Evolutionary conservation across 768 basidiomycete genomes (phyloP), one percentile per base, ranked within the genome.

Genomic region (Clathrus columnatus): DNA sequence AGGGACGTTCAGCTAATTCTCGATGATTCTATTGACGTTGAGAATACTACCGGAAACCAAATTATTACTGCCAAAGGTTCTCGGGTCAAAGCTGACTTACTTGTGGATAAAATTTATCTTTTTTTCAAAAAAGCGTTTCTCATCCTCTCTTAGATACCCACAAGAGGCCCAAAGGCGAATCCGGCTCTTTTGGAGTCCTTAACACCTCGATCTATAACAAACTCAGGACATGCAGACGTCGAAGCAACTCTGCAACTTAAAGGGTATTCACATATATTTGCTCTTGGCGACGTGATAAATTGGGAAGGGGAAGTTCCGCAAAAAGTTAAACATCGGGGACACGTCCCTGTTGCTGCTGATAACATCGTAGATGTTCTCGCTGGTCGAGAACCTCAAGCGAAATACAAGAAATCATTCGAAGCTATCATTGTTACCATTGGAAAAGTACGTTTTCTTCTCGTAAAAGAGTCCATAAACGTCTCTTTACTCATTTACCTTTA

Each of bases 371-470:
- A 67, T 27, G 62, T 77, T 50, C 66, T 83, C 28, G 63, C 62
- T 11, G 76, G 73, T 50, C 65, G 62, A 20, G 51, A 63, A 58
- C 64, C 59, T 4, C 57, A 70, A 56, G 75, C 71, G 48, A 59
- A 58, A 18, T 83, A 84, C 64, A 72, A 75, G 51, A 77, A 78
- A 17, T 70, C 69, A n/a, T 43, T 63, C 0, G 82, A 84, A 62
- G 51, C 79, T 49, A 81, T 84, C 47, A n/a, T 78, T 29, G 63
- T 83, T 48, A 78, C 78, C 21, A 70, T 75, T 51, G 80, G 80
- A 52, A 76, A 69, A 74, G 82, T 82, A 27, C 7, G 59, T 57
- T 36, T 71, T 60, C n/a, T n/a, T n/a, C n/a, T n/a, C n/a, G n/a
- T n/a, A n/a, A n/a, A n/a, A n/a, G n/a, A n/a, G n/a, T n/a, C n/a